Conservation (phyloP, 75 land plant species). For the Larix kaempferi region DNA sequence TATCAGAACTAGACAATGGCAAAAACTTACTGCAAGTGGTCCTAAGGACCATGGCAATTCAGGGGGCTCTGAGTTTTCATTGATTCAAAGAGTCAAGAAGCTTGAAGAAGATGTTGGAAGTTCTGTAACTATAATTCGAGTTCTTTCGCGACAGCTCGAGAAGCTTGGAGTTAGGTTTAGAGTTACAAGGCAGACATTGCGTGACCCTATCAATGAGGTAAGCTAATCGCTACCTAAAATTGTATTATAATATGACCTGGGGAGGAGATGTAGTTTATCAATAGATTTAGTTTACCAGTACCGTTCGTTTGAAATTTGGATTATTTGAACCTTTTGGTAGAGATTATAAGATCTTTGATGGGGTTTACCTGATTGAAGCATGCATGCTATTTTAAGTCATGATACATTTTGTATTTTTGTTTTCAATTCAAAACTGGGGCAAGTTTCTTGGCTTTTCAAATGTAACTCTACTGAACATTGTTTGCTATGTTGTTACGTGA, state of each 20-base stretch:
- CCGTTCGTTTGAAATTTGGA: neutral
- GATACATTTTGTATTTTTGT: neutral
- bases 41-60: neutral
- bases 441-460: neutral
- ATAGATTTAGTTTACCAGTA: neutral
- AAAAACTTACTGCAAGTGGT: constrained; percentile 18
- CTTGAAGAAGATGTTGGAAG: constrained; percentile 74
- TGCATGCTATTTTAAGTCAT: neutral
- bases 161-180: constrained; percentile 91
- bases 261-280: neutral
- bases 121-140: constrained; percentile 46
- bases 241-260: neutral
- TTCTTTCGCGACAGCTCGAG: constrained; percentile 82
- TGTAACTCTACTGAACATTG: neutral
- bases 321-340: neutral
- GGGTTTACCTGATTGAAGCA: neutral
- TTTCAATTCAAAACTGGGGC: neutral
- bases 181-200: constrained; percentile 68
- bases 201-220: constrained; percentile 88
- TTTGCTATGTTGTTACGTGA: neutral
- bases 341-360: neutral
- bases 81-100: constrained; percentile 66
- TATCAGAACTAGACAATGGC: constrained; percentile 57
- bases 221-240: neutral
- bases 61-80: constrained; percentile 26